Conservation (phyloP, 768 basidiomycete species). For the Artomyces pyxidatus region DNA sequence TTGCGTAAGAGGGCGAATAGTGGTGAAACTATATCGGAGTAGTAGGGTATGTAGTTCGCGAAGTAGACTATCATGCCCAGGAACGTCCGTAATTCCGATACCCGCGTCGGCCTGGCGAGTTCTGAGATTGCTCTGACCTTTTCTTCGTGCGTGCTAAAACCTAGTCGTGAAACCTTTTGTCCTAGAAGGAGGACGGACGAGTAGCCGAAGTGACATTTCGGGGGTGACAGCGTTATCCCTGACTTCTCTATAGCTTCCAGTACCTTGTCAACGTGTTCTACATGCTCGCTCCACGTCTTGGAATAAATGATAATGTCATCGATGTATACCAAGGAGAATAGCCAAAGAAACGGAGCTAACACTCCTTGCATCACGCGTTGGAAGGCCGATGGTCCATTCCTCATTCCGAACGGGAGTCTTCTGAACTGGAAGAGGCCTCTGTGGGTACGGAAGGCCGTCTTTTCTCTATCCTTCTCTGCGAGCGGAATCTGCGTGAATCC, state of each 20-base stretch:
- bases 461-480: slow-evolving; percentile 19
- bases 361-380: slow-evolving; percentile 33
- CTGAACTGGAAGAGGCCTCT: slow-evolving; percentile 30
- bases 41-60: slow-evolving; percentile 27
- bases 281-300: slow-evolving; percentile 22
- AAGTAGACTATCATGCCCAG: slow-evolving; percentile 28
- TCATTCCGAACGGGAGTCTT: slow-evolving; percentile 28
- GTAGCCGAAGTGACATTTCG: not conserved
- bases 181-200: not conserved
- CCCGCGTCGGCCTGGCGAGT: slow-evolving; percentile 7
- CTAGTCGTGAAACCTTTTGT: slow-evolving; percentile 15
- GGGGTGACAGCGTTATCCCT: not conserved
- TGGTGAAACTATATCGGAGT: slow-evolving; percentile 26
- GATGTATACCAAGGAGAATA: slow-evolving; percentile 34
- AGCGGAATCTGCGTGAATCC: slow-evolving; percentile 34
- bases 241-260: slow-evolving; percentile 7
- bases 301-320: slow-evolving; percentile 35
- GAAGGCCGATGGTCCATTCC: slow-evolving; percentile 27
- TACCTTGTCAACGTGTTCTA: slow-evolving; percentile 10
- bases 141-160: slow-evolving; percentile 12
- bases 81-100: slow-evolving; percentile 15
- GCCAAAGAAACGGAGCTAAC: slow-evolving; percentile 29
- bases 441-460: slow-evolving; percentile 30
- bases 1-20: slow-evolving; percentile 28
- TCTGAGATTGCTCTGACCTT: slow-evolving; percentile 16